Base-by-base conservation (phyloP, 192 early-diverging fungal genomes). In the Chytriomyces sp. region DNA sequence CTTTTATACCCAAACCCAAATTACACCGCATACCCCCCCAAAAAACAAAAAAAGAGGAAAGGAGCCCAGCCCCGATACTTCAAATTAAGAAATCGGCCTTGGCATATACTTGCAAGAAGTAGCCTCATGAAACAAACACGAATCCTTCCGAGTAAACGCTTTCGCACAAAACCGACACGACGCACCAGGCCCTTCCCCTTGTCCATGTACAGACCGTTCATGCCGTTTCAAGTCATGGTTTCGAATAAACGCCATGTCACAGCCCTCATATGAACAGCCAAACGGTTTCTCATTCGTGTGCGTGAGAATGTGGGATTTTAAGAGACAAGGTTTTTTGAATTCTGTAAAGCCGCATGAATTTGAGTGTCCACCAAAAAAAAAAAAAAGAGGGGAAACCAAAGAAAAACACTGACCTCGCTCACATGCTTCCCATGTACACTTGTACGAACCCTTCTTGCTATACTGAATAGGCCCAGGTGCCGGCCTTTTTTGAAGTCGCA, bases 191-290 rank as follows among this genome's bases (percentile, higher is more conserved):
- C 35, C 10, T 5, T 64, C 35, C 35, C 23, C 62, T 11, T 64
- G 62, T 11, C 26, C n/a, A 60, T 71, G 69, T 6, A 71, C 69
- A 60, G 20, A 59, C 11, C 71, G 53, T 18, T 62, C 60, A 47
- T 73, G 71, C 61, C 71, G 71, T 13, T 61, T n/a, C 7, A 73
- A 28, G 44, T 73, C 71, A 26, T 73, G 71, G 45, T 73, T 73
- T 5, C 71, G 50, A 16, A 61, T 45, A 63, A 73, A 73, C 6
- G 60, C 16, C 9, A 45, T 45, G 59, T 16, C 50, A 61, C 71
- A 73, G 35, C 35, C 35, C 4, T 35, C 35, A 35, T 24, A 9
- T 5, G n/a, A 13, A 26, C 71, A 73, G 3, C 44, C 61, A 47
- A 28, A 73, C 5, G 71, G 71, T 24, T 44, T 35, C 13, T 62